Percentiles rank a stretch among this genome's conserved stretches.
Evolutionary conservation across 257 asterid genomes (phyloP).

Genomic region (Schizonepeta tenuifolia): DNA sequence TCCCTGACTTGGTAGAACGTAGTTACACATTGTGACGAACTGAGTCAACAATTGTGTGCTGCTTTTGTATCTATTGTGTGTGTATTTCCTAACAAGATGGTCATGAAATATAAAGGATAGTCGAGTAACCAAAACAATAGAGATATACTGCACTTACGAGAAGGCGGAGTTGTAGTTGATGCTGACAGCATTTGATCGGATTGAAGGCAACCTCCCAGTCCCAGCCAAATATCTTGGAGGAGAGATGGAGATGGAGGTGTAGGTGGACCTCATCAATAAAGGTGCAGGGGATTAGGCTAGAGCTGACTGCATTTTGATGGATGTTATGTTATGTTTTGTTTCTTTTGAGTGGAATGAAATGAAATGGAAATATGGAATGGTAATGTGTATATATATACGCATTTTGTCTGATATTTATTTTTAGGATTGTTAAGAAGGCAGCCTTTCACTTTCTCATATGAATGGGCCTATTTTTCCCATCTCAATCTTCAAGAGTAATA

Average conservation of each 20-base stretch:
- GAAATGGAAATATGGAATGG: not conserved
- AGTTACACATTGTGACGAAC: no score
- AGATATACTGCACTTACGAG: conserved; percentile 39
- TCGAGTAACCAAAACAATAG: not conserved
- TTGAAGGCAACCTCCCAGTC: conserved; percentile 28
- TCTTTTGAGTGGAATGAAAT: not conserved
- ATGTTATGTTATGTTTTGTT: not conserved
- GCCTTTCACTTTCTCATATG: not conserved
- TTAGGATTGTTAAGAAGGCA: not conserved
- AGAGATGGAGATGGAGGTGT: conserved; percentile 26
- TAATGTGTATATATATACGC: no score
- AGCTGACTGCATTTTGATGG: conserved; percentile 45
- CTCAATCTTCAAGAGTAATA: not conserved
- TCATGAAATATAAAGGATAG: no score
- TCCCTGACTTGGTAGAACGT: no score
- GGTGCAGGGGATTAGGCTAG: conserved; percentile 29
- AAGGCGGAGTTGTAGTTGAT: conserved; percentile 45
- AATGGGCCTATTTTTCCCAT: not conserved
- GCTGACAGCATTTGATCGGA: conserved; percentile 32
- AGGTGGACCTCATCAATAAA: conserved; percentile 20
- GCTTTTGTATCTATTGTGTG: no score
- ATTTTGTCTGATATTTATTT: conserved; percentile 7
- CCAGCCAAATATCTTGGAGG: conserved; percentile 32
- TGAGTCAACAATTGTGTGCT: no score
- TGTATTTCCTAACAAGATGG: not conserved